Base-by-base conservation (phyloP, 2,329 filamentous ascomycete species). In the Xylaria multiplex region DNA sequence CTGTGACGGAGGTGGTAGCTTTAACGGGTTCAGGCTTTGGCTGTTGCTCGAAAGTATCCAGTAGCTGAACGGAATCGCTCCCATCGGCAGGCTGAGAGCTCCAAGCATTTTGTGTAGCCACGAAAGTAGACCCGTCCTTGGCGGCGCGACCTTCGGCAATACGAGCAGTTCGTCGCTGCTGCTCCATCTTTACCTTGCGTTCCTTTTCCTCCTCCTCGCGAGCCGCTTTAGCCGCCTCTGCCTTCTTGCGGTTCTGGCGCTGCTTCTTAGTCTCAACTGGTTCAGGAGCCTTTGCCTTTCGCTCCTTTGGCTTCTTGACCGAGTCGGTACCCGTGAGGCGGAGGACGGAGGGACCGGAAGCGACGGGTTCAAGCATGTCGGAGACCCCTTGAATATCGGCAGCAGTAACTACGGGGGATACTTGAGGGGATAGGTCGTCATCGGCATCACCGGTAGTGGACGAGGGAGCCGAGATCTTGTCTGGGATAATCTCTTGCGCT, bases 231-330 rank as follows among this genome's bases (percentile, higher is more conserved):
- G 89, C 89, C 64, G 89, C 90, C 80, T 97, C 93, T 43, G 87
- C 89, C 88, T 97, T 97, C 83, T 91, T 89, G 72, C 90, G 88
- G 82, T 97, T 96, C 83, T 97, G 94, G 66, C 93, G 90, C 83
- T 97, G 93, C 85, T 97, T 97, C 90, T 97, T 97, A 22, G 91
- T 91, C 84, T 97, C 92, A 19, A 86, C 86, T 55, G 86, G 85
- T 78, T 92, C 89, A 70, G 87, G 84, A 46, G 84, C 82, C 81
- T 90, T 88, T 71, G 84, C 81, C 73, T 86, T 83, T 80, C 89
- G 89, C 69, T 84, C 81, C 79, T 90, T 89, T 68, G 86, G 83
- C 80, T 90, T 86, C 80, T 90, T 86, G 76, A 85, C 81, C 85
- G 88, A 77, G 80, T 86, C 74, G 79, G 86, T 77, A 68, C 90